Evolutionary conservation across 2,329 filamentous ascomycete genomes (phyloP), one percentile per base, ranked within the genome.

Genomic region (Seiridium cupressi): DNA sequence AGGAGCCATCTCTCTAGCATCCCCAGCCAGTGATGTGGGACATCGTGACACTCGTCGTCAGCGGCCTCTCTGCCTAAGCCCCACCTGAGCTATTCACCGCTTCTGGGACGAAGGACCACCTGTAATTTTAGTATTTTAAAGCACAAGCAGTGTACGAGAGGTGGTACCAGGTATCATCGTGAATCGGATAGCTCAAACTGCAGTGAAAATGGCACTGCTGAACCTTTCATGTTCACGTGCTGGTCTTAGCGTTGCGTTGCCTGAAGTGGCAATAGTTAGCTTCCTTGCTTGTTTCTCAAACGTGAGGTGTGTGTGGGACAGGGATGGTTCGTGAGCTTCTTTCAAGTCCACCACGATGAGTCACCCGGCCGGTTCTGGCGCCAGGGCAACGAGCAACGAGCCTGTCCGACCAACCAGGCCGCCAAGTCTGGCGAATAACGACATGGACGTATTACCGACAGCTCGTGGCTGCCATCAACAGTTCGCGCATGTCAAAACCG

Each of bases 201-300:
- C 44, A 40, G 34, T 57, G 44, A 18, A 42, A 47, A 35, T 26
- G n/a, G 18, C 13, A n/a, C 42, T n/a, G 7, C 44, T 57, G 31
- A 47, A 32, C 55, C 18, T 38, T 9, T 35, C 44, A 8, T 11
- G 36, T 1, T 3, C 55, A 57, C 42, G 55, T 57, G 55, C 55
- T 49, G 1, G 8, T 38, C 58, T 63, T 66, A 60, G 61, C 64
- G 59, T 56, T 46, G 26, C 38, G 40, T 63, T 64, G 60, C 64
- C 63, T 61, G 46, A 64, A 64, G 18, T 47, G 57, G 64, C 47
- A 64, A 63, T 62, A 58, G 58, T 49, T 42, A 57, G 57, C 31
- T 34, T 47, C 42, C 54, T 59, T 62, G 60, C 59, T 58, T 60
- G 59, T 51, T 51, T 60, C 54, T 55, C 13, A 48, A 18, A 18